A percentile compares a stretch with the other conserved stretches of the same genome.
These are phyloP conservation scores for Erodium texanum DNA, from an alignment of 441 rosid genomes.

Conservation along the genomic window DNA sequence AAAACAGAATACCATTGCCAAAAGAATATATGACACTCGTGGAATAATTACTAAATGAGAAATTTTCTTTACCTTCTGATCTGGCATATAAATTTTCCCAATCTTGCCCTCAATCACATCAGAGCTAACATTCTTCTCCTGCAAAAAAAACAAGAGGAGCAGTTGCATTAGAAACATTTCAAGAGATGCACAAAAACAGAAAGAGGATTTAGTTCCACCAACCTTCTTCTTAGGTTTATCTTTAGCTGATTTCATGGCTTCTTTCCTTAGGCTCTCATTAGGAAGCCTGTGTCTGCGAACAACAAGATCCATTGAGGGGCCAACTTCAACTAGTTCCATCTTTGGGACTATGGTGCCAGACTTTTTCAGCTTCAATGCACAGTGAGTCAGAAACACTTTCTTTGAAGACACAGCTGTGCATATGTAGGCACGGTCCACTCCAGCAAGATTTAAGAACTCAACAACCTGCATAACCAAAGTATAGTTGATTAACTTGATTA, in stretches of 20 bases:
- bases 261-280: slow-evolving; percentile 63
- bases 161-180: slow-evolving; percentile 12
- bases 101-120: slow-evolving; percentile 55
- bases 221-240: slow-evolving; percentile 90
- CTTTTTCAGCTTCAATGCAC: slow-evolving; percentile 71
- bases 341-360: slow-evolving; percentile 78
- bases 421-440: slow-evolving; percentile 67
- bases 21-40: no score
- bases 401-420: slow-evolving; percentile 72
- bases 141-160: slow-evolving; percentile 19
- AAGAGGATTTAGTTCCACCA: slow-evolving; percentile 5
- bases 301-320: slow-evolving; percentile 92
- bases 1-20: no score
- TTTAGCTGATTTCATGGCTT: slow-evolving; percentile 63
- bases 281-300: slow-evolving; percentile 82
- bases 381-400: slow-evolving; percentile 60
- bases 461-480: slow-evolving; percentile 46
- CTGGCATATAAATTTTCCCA: slow-evolving; percentile 79
- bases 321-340: slow-evolving; percentile 82
- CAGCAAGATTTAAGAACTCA: slow-evolving; percentile 74
- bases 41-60: neutral
- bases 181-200: neutral
- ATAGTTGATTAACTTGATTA: neutral
- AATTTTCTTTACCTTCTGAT: slow-evolving; percentile 59
- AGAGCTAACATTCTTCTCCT: slow-evolving; percentile 71